These are phyloP conservation scores for Vanrija sp. DNA, from an alignment of 1,284 basidiomycete genomes.

Conservation along the genomic window DNA sequence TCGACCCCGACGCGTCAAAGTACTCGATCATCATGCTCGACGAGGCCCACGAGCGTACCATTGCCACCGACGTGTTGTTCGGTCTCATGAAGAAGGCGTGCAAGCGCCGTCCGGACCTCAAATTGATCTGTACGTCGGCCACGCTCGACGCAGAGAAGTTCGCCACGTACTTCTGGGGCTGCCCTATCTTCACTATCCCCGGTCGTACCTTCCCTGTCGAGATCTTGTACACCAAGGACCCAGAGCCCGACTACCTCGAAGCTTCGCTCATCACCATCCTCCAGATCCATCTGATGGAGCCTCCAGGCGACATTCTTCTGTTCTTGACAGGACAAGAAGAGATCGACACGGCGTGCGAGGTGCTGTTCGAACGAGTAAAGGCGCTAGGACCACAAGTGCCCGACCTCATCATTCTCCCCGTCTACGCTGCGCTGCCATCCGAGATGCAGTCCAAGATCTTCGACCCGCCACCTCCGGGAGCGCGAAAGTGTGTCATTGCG, in stretches of 20 bases:
- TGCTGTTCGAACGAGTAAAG: constrained; percentile 96
- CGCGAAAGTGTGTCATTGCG: constrained; percentile 95
- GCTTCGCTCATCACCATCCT: constrained; percentile 97
- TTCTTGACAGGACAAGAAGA: constrained; percentile 99
- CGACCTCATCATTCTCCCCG: constrained; percentile 91
- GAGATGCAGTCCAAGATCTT: constrained; percentile 98
- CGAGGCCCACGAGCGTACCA: constrained; percentile 97
- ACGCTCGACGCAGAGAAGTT: constrained; percentile 99
- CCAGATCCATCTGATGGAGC: constrained; percentile 98
- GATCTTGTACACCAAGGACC: constrained; percentile 95
- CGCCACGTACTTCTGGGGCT: constrained; percentile 96
- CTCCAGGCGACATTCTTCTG: constrained; percentile 90
- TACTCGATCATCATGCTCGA: constrained; percentile 98
- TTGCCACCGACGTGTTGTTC: constrained; percentile 95
- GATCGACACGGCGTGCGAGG: constrained; percentile 96
- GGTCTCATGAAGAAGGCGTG: constrained; percentile 95
- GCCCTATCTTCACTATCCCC: constrained; percentile 99
- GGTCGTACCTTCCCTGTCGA: constrained; percentile 99
- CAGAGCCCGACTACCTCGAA: constrained; percentile 97
- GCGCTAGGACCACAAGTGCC: constrained; percentile 95
- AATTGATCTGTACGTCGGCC: constrained; percentile 96
- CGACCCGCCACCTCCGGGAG: constrained; percentile 92
- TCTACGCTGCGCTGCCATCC: constrained; percentile 95
- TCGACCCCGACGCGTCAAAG: constrained; percentile 86
- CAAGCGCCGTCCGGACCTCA: constrained; percentile 88